A percentile compares a stretch with the other conserved stretches of the same genome.
Evolutionary conservation across 257 asterid species (phyloP).

Genomic region (Nicotiana noctiflora): DNA sequence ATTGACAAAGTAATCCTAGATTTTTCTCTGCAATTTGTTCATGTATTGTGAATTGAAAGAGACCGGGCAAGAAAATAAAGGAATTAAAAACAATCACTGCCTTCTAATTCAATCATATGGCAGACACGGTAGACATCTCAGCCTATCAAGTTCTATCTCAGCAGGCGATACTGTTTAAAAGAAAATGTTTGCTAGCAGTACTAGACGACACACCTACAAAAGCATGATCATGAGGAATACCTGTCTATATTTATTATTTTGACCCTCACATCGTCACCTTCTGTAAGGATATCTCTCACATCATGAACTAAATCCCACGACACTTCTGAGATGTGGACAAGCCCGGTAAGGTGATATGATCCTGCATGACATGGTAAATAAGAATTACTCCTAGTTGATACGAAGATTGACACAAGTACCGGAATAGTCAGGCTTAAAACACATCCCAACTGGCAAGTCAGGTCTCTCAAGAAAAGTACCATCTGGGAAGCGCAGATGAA

Average conservation of each 20-base stretch:
- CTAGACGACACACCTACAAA: neutral
- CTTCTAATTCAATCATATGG: neutral
- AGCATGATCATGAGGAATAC: slow-evolving; percentile 30
- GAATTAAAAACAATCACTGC: neutral
- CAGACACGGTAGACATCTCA: neutral
- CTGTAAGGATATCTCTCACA: slow-evolving; percentile 64
- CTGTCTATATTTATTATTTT: slow-evolving; percentile 65
- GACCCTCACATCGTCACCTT: slow-evolving; percentile 77
- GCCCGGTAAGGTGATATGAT: slow-evolving; percentile 69
- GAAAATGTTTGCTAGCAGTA: neutral
- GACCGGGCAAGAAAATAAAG: neutral
- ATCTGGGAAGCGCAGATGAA: slow-evolving; percentile 74
- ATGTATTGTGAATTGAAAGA: neutral
- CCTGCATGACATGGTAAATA: slow-evolving; percentile 37
- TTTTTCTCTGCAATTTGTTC: slow-evolving; percentile 28
- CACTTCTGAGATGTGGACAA: slow-evolving; percentile 91
- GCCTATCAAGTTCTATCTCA: neutral
- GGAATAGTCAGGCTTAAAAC: neutral
- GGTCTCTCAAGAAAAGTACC: slow-evolving; percentile 39
- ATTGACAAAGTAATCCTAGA: slow-evolving; percentile 72
- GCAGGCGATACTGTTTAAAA: neutral
- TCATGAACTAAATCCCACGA: slow-evolving; percentile 98
- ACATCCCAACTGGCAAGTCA: neutral
- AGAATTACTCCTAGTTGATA: neutral
- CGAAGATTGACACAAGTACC: neutral